phyloP scores from a whole-genome alignment of 805 yeast species.

The Candida loeiensis region DNA sequence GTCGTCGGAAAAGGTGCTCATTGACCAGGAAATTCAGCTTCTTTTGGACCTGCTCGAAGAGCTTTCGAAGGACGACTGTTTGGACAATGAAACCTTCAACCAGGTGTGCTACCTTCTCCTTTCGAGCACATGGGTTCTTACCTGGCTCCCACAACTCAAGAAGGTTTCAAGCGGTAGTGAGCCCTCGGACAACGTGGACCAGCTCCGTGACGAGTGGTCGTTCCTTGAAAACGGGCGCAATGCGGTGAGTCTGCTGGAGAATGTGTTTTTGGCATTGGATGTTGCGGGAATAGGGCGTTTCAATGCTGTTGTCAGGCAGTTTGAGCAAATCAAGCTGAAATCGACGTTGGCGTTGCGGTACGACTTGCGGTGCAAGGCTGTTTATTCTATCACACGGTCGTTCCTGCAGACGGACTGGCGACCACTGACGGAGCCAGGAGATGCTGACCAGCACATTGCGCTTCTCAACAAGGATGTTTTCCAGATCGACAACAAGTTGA shows the following conservation, averaged over 20 bases:
- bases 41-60: constrained; percentile 12
- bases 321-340: constrained; percentile 34
- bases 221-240: constrained; percentile 40
- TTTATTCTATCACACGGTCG: constrained; percentile 50
- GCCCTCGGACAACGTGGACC: constrained; percentile 23
- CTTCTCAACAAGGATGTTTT: constrained; percentile 49
- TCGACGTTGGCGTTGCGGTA: constrained; percentile 50
- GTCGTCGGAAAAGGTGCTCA: constrained; percentile 25
- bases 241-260: constrained; percentile 14
- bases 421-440: constrained; percentile 52
- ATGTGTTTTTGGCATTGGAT: constrained; percentile 33
- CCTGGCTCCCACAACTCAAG: constrained; percentile 58
- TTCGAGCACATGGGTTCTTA: constrained; percentile 52
- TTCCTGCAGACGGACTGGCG: constrained; percentile 49
- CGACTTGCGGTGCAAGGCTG: constrained; percentile 52
- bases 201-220: constrained; percentile 38
- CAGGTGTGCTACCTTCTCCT: constrained; percentile 51
- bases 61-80: constrained; percentile 47
- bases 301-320: constrained; percentile 29
- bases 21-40: constrained; percentile 16
- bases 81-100: constrained; percentile 51
- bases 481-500: constrained; percentile 41
- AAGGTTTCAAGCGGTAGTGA: constrained; percentile 31
- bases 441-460: constrained; percentile 54
- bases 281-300: constrained; percentile 32